Conservation (phyloP, 2,329 filamentous ascomycete genomes). For the Botrytis byssoidea region DNA sequence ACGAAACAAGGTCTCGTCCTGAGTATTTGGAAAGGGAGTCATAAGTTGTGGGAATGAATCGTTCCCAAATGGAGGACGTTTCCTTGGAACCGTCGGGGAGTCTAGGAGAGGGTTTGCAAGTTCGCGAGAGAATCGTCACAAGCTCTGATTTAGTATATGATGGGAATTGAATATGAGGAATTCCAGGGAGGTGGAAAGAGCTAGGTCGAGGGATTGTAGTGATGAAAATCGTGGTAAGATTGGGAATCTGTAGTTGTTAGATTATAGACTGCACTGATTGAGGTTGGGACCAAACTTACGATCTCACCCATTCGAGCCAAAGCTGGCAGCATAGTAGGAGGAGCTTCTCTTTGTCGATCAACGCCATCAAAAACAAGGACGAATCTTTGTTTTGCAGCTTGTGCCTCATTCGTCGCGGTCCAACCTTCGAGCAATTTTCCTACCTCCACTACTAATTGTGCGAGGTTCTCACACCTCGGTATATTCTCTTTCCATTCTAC, state of each 20-base stretch:
- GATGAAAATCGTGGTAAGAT: slow-evolving; percentile 73
- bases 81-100: slow-evolving; percentile 46
- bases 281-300: slow-evolving; percentile 49
- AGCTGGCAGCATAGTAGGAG: slow-evolving; percentile 74
- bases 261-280: neutral
- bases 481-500: slow-evolving; percentile 50
- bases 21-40: slow-evolving; percentile 81
- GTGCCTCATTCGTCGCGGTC: slow-evolving; percentile 33
- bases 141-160: slow-evolving; percentile 81
- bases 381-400: slow-evolving; percentile 51
- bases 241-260: slow-evolving; percentile 62
- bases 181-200: slow-evolving; percentile 66
- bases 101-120: slow-evolving; percentile 46
- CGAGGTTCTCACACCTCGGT: slow-evolving; percentile 75
- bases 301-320: slow-evolving; percentile 78
- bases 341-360: slow-evolving; percentile 78
- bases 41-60: slow-evolving; percentile 82
- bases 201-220: slow-evolving; percentile 68
- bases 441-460: slow-evolving; percentile 72
- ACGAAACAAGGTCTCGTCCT: slow-evolving; percentile 73
- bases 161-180: slow-evolving; percentile 78
- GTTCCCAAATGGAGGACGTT: slow-evolving; percentile 69
- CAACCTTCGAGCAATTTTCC: slow-evolving; percentile 53
- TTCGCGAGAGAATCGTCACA: slow-evolving; percentile 69
- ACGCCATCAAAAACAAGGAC: slow-evolving; percentile 86